Evolutionary conservation across 257 asterid species (phyloP).

Genomic region (Nicotiana benthamiana): DNA sequence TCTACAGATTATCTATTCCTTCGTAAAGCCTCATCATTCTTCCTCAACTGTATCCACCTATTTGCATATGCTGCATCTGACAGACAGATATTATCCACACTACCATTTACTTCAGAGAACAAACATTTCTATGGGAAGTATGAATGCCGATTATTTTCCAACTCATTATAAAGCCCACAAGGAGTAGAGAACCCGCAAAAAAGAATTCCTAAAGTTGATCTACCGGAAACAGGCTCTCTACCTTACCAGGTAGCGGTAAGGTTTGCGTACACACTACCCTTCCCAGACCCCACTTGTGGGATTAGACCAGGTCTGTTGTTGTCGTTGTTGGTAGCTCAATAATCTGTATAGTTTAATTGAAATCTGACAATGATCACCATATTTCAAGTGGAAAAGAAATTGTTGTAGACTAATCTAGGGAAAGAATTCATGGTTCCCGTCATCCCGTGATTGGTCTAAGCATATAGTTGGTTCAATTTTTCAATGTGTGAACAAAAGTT

Average conservation of each 20-base stretch:
- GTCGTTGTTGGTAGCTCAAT: not conserved
- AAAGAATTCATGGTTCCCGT: not conserved
- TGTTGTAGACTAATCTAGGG: not conserved
- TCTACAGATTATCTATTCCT: not conserved
- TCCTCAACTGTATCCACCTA: not conserved
- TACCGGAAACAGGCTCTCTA: no score
- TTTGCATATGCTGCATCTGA: not conserved
- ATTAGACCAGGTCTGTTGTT: no score
- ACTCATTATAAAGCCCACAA: not conserved
- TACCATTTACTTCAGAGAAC: not conserved
- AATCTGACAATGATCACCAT: not conserved
- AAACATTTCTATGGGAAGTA: not conserved
- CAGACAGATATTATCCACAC: not conserved
- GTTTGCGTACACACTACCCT: no score
- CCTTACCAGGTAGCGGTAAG: no score
- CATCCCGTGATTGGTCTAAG: not conserved
- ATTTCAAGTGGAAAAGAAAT: not conserved
- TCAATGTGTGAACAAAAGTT: not conserved
- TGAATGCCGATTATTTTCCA: not conserved
- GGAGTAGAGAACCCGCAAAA: not conserved
- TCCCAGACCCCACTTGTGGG: no score
- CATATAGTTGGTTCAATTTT: not conserved
- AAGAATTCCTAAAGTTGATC: not conserved
- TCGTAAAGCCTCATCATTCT: not conserved
- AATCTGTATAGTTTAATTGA: not conserved